These are phyloP conservation scores for Sporisorium iseilematis-ciliati DNA, from an alignment of 1,284 basidiomycete species.

Conservation along the genomic window DNA sequence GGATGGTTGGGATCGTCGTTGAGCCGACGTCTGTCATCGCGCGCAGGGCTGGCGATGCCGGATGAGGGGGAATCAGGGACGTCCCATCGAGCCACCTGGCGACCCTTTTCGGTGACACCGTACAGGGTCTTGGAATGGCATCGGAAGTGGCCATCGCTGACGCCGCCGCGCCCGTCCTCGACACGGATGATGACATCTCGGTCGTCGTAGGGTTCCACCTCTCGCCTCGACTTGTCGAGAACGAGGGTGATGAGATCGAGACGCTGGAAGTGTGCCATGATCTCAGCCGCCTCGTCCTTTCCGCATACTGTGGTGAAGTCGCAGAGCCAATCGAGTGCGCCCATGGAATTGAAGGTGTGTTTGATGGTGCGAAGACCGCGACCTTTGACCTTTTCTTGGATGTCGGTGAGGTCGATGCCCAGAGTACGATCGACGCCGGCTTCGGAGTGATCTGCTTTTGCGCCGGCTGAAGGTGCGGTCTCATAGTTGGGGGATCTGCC, in stretches of 20 bases:
- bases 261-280: slow-evolving; percentile 95
- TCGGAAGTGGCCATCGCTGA: slow-evolving; percentile 79
- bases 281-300: slow-evolving; percentile 94
- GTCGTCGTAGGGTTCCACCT: slow-evolving; percentile 54
- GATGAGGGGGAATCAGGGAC: slow-evolving; percentile 22
- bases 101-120: slow-evolving; percentile 90
- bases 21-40: slow-evolving; percentile 15
- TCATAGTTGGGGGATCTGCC: slow-evolving; percentile 74
- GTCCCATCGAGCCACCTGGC: slow-evolving; percentile 81
- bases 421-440: slow-evolving; percentile 71
- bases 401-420: slow-evolving; percentile 74
- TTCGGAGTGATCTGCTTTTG: slow-evolving; percentile 16
- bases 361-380: slow-evolving; percentile 82
- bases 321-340: slow-evolving; percentile 94
- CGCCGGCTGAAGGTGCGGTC: slow-evolving; percentile 1
- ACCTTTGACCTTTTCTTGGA: slow-evolving; percentile 76
- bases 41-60: slow-evolving; percentile 21
- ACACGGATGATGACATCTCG: slow-evolving; percentile 58
- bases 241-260: slow-evolving; percentile 90
- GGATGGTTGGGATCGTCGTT: slow-evolving; percentile 16
- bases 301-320: slow-evolving; percentile 97
- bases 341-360: slow-evolving; percentile 86
- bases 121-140: slow-evolving; percentile 95
- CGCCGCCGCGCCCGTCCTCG: slow-evolving; percentile 54
- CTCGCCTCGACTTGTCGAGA: slow-evolving; percentile 71